Evolutionary conservation across 2,329 filamentous ascomycete genomes (phyloP), one percentile per base, ranked within the genome.

Genomic region (Magnaporthiopsis poae): DNA sequence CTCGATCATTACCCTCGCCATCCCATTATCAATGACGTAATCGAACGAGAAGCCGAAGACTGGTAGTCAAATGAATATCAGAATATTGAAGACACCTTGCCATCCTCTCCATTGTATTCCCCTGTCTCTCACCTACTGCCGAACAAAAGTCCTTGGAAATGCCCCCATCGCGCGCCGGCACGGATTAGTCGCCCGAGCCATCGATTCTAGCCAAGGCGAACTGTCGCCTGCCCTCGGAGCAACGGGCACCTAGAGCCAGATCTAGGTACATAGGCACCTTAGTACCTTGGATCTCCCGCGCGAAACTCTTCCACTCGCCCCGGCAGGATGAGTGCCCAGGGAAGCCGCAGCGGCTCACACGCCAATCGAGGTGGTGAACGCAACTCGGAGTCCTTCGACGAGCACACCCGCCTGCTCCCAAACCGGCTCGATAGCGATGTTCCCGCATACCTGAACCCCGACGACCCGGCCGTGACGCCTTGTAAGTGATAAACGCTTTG

Each of bases 381-480:
- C 46, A n/a, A 56, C 46, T 56, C 21, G 7, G 46, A 56, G 46
- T 11, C 33, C 18, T 75, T 81, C 8, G 77, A 84, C 69, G 84
- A 87, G 73, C 82, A 84, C 69, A 87, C 84, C 3, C 84, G 90
- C 36, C 81, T 96, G 70, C 83, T 96, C 33, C 88, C 88, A 56
- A 89, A 88, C 72, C 84, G 87, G 67, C 79, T 86, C 61, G 84
- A 90, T 73, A 81, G 81, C 71, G 68, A 73, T 35, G 39, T 62
- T 11, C 69, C 82, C 15, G 69, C 81, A 64, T 92, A 89, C 72
- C 80, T 93, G 66, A 90, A 89, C 72, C 90, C 90, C 15, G 89
- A 92, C 80, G 90, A 93, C 74, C 90, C 90, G 74, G 90, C 90
- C 70, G 90, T 96, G 77, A 91, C 92, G 3, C 95, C 95, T 0